A percentile compares a stretch with the other conserved stretches of the same genome.
phyloP scores from a whole-genome alignment of 129 eudicot species.

The Lonicera japonica region DNA sequence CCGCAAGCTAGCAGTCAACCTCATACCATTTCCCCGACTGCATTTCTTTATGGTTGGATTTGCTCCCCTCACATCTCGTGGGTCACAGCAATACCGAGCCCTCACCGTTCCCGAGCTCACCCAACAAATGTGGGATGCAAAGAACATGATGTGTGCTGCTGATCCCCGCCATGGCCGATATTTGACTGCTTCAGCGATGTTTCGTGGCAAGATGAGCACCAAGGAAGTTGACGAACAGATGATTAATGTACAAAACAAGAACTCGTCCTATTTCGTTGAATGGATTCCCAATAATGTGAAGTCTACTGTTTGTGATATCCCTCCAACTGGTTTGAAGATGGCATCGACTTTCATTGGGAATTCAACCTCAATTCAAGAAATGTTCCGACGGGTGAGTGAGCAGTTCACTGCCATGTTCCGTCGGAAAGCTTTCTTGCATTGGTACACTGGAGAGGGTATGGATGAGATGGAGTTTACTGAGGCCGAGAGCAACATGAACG shows the following conservation, averaged over 20 bases:
- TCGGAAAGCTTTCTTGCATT: constrained; percentile 69
- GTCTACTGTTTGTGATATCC: constrained; percentile 74
- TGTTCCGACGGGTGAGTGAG: constrained; percentile 60
- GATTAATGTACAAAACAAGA: constrained; percentile 72
- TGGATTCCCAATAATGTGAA: constrained; percentile 74
- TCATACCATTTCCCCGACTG: constrained; percentile 52
- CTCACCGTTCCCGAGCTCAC: too few relatives aligned
- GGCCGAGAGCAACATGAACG: constrained; percentile 82
- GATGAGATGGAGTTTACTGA: constrained; percentile 77
- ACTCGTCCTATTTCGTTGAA: constrained; percentile 65
- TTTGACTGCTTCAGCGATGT: too few relatives aligned
- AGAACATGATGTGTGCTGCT: too few relatives aligned
- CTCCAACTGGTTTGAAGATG: constrained; percentile 66
- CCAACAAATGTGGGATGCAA: too few relatives aligned
- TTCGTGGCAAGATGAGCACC: too few relatives aligned
- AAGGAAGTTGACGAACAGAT: constrained; percentile 61
- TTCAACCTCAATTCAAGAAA: constrained; percentile 59
- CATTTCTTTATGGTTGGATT: constrained; percentile 65
- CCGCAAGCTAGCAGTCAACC: constrained; percentile 55
- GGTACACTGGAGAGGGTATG: constrained; percentile 78
- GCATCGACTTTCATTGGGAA: constrained; percentile 71
- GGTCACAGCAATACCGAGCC: too few relatives aligned
- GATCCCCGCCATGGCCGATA: too few relatives aligned
- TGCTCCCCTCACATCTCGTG: too few relatives aligned
- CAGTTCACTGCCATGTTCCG: constrained; percentile 69